Base-by-base conservation (phyloP, 2,329 filamentous ascomycete genomes). In the Tricladium varicosporioides region DNA sequence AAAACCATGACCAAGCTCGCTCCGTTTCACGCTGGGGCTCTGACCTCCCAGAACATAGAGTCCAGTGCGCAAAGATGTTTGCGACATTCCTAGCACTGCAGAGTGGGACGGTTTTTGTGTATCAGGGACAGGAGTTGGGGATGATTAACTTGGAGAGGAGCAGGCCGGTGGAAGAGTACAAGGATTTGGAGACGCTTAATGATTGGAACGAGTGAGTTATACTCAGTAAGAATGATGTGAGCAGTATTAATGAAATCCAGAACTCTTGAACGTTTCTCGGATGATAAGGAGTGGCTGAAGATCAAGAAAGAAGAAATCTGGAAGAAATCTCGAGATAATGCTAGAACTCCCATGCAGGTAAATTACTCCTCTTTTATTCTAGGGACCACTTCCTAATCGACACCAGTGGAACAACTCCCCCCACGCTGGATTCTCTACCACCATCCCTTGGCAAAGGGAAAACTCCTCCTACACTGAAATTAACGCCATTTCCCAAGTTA, bases 391-490 rank as follows among this genome's bases (percentile, higher is more conserved):
- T 52, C 27, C 10, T 33, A 27, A 22, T 31, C 36, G 2, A 31
- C 16, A 19, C 44, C 13, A 90, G 67, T 92, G 88, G 88, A 78
- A 84, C 60, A 66, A 71, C n/a, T 74, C 72, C 1, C 66, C 73
- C 0, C 80, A 90, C 58, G 86, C 77, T 0, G 88, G 88, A 10
- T 92, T 91, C 73, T 85, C 85, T 0, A 74, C 74, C 1, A 72
- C 72, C 1, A 42, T 59, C 53, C 85, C 87, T 2, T 92, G 88
- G 88, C 91, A 91, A 81, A 78, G 80, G 13, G 80, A 85, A 42
- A 85, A 89, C 67, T 81, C 86, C 55, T 80, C 84, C 67, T 86
- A 84, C 68, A 68, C 68, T 1, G 70, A 74, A n/a, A 75, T 87
- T 72, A 92, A 92, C 66, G 86, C 83, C 27, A 79, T 77, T 1